These are phyloP conservation scores for Pezicula carpinea DNA, from an alignment of 2,329 filamentous ascomycete species.

Conservation along the genomic window DNA sequence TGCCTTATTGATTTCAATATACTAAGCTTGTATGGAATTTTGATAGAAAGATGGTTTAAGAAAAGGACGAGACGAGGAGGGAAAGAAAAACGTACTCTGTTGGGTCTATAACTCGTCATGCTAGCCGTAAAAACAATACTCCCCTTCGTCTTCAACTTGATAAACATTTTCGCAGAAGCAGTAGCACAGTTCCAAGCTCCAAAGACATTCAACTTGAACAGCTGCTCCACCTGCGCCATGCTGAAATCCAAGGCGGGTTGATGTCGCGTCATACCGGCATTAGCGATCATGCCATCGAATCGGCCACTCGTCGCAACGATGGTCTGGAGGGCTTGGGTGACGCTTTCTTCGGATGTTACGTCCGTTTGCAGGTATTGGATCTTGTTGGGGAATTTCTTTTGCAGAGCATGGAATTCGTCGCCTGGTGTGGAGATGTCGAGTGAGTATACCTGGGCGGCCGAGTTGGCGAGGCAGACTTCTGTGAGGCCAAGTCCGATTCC, in stretches of 20 bases:
- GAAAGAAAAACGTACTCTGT: slow-evolving; percentile 26
- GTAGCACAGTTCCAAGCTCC: slow-evolving; percentile 39
- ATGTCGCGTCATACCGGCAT: slow-evolving; percentile 47
- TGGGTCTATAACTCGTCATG: slow-evolving; percentile 43
- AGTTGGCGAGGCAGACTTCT: slow-evolving; percentile 41
- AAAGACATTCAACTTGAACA: slow-evolving; percentile 41
- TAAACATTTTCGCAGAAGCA: slow-evolving; percentile 38
- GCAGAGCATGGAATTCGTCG: slow-evolving; percentile 35
- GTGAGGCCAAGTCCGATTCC: slow-evolving; percentile 42
- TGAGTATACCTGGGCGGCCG: slow-evolving; percentile 38
- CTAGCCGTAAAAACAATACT: slow-evolving; percentile 41
- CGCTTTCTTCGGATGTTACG: slow-evolving; percentile 41
- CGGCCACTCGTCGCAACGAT: slow-evolving; percentile 38
- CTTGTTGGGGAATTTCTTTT: slow-evolving; percentile 34
- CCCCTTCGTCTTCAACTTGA: slow-evolving; percentile 39
- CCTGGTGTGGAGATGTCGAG: slow-evolving; percentile 40
- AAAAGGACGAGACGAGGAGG: neutral
- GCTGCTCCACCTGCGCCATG: slow-evolving; percentile 38
- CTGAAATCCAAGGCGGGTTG: slow-evolving; percentile 47
- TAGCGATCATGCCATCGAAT: slow-evolving; percentile 45
- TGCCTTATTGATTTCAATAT: no score
- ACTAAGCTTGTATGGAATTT: no score
- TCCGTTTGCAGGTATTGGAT: slow-evolving; percentile 38
- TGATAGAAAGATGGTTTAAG: no score
- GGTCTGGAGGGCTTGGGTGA: slow-evolving; percentile 38